Percentiles rank a stretch among this genome's conserved stretches.
phyloP scores from a whole-genome alignment of 305 asterid genomes.

The Caryopteris hybrid region DNA sequence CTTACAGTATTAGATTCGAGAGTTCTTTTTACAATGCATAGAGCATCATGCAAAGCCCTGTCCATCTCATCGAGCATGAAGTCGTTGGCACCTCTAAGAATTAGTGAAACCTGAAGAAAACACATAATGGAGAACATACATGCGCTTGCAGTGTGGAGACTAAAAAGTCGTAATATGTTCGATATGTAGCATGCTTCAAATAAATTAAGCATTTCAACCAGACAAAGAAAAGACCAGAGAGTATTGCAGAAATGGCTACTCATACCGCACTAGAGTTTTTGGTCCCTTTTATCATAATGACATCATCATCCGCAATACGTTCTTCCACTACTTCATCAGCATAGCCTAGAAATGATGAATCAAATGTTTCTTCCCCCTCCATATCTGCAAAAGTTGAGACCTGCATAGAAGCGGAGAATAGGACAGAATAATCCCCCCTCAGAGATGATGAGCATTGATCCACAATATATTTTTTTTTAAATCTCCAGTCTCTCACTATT shows the following conservation, averaged over 20 bases:
- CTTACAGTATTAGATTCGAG: conserved; percentile 82
- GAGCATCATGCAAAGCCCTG: conserved; percentile 86
- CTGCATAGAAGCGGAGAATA: conserved; percentile 30
- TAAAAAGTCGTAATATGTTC: not conserved
- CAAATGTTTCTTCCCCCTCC: conserved; percentile 99
- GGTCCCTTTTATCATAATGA: conserved; percentile 92
- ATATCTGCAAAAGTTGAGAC: conserved; percentile 96
- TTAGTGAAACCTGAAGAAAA: conserved; percentile 64
- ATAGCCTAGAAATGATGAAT: conserved; percentile 76
- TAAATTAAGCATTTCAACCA: not conserved
- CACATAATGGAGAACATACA: not conserved
- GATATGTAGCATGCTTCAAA: not conserved
- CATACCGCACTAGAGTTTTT: conserved; percentile 76
- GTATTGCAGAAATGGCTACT: not conserved
- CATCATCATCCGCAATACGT: conserved; percentile 92
- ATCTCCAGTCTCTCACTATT: not conserved
- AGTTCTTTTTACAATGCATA: conserved; percentile 85
- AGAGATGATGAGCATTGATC: not conserved
- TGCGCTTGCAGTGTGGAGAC: not conserved
- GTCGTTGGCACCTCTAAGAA: conserved; percentile 94
- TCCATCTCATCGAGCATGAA: conserved; percentile 97
- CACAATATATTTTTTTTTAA: not conserved
- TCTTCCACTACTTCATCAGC: conserved; percentile 99
- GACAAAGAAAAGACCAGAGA: not conserved
- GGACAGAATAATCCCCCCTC: not conserved